Evolutionary conservation across 164 flowering plant species (phyloP), one percentile per base, ranked within the genome.

Genomic region (Stephania cephalantha): DNA sequence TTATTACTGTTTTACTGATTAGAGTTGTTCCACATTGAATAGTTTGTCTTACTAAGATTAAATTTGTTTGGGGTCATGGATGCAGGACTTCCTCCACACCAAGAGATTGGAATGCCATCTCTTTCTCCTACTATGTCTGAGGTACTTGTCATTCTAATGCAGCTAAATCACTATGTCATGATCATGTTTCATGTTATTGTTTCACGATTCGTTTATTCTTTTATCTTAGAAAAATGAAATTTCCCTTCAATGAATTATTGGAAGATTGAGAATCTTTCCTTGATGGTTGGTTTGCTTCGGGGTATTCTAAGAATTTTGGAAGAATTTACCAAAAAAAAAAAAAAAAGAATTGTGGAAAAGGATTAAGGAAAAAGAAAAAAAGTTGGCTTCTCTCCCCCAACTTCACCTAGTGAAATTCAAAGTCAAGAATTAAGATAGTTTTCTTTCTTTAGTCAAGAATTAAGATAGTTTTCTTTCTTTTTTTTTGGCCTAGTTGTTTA

Each of bases 41-140:
- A 6, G 17, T 3, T 58, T 58, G 17, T 58, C n/a, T 35, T 2
- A 35, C 42, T 35, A 35, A 35, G 42, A 35, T 35, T 35, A 4
- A 35, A 35, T 35, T 35, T 35, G 42, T 35, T 25, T 25, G 25
- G 25, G 42, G 69, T 69, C 76, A 13, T 75, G 67, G 31, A 80
- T 83, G 71, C 90, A 95, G 99, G 80, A 71, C 93, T 95, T 71
- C 99, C 99, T 75, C 91, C 96, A 9, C 98, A 95, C 81, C 97
- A 90, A 83, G 95, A 95, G 75, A 88, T 95, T 77, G 99, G 99
- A 79, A 95, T 95, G 99, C 99, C 99, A 69, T 95, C 99, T 77
- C 97, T 95, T 44, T 95, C 99, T 65, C 99, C 99, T 71, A 95
- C 98, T 71, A 94, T 94, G 98, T 84, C 94, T 11, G 98, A 95